Conservation (phyloP, 2,329 filamentous ascomycete species). For the Pseudofabraea citricarpa region DNA sequence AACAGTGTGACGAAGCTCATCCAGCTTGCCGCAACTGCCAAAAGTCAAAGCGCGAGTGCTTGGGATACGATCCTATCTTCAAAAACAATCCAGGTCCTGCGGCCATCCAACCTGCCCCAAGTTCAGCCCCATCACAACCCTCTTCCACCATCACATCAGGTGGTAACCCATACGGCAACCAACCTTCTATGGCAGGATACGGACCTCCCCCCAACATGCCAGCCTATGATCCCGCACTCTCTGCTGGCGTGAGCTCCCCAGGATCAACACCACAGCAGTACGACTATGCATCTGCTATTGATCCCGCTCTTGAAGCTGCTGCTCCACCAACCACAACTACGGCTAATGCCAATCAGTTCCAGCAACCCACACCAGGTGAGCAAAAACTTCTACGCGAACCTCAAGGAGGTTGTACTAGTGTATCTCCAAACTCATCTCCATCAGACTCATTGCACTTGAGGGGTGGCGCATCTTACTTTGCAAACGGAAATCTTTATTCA, state of each 20-base stretch:
- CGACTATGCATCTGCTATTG: constrained; percentile 58
- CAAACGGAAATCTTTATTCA: constrained; percentile 23
- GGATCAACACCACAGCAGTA: constrained; percentile 39
- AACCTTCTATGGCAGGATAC: constrained; percentile 41
- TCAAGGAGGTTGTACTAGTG: constrained; percentile 28
- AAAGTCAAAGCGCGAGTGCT: constrained; percentile 81
- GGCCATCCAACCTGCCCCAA: constrained; percentile 67
- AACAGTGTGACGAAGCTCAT: constrained; percentile 91
- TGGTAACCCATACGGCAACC: constrained; percentile 39
- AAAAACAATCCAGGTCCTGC: constrained; percentile 64
- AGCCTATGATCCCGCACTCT: constrained; percentile 27
- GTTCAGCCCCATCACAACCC: constrained; percentile 27
- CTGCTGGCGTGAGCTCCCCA: constrained; percentile 37
- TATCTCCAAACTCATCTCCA: constrained; percentile 30
- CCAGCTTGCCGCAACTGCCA: constrained; percentile 87
- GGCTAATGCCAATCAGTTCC: constrained; percentile 12
- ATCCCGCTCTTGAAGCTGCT: constrained; percentile 57
- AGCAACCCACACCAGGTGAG: constrained; percentile 25
- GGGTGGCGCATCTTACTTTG: constrained; percentile 43
- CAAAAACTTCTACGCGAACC: constrained; percentile 18
- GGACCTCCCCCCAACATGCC: constrained; percentile 17
- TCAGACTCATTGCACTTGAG: constrained; percentile 41
- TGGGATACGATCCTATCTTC: constrained; percentile 85
- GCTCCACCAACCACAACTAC: constrained; percentile 22
- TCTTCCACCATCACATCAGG: constrained; percentile 19